Evolutionary conservation across 2,329 filamentous ascomycete species (phyloP), one percentile per base, ranked within the genome.

Genomic region (Trichothecium roseum): DNA sequence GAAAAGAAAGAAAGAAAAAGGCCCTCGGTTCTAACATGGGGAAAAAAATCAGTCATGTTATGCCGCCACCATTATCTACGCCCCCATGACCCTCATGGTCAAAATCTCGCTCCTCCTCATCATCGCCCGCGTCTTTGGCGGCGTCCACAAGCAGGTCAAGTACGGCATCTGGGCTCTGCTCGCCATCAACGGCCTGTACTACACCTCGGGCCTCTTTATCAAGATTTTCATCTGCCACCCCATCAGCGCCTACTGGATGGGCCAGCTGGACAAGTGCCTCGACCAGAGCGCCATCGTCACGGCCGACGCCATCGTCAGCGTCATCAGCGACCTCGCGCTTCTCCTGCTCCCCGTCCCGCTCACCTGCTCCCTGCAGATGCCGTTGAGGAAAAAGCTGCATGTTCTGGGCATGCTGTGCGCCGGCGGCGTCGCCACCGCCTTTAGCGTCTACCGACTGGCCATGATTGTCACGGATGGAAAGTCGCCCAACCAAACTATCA

Each of bases 31-130:
- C 10, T n/a, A n/a, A n/a, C n/a, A n/a, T n/a, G n/a, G n/a, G n/a
- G n/a, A n/a, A n/a, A 15, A 33, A 22, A 24, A 18, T 18, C 22
- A 64, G 58, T 53, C 52, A 10, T 50, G 57, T 31, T 66, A 66
- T 36, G 58, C 59, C 8, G 60, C 58, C 5, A 63, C 61, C 15
- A 54, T 66, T 36, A 56, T 66, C 43, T 66, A 66, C 42, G 59
- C 59, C 1, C 62, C 62, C 13, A 64, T 62, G 45, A 58, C 63
- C 12, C 52, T 58, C 30, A 47, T 56, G 8, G 60, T 61, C n/a
- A 65, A 65, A 36, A 56, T 63, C n/a, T 46, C 54, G 14, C 54
- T 66, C 3, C 53, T 66, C 3, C 50, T 59, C 41, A 63, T 66
- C 36, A 61, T 64, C 38, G 53, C 53, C 6, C 52, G 62, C 13